These are phyloP conservation scores for Dactylellina parvicollis DNA, from an alignment of 2,329 filamentous ascomycete species.

Conservation along the genomic window DNA sequence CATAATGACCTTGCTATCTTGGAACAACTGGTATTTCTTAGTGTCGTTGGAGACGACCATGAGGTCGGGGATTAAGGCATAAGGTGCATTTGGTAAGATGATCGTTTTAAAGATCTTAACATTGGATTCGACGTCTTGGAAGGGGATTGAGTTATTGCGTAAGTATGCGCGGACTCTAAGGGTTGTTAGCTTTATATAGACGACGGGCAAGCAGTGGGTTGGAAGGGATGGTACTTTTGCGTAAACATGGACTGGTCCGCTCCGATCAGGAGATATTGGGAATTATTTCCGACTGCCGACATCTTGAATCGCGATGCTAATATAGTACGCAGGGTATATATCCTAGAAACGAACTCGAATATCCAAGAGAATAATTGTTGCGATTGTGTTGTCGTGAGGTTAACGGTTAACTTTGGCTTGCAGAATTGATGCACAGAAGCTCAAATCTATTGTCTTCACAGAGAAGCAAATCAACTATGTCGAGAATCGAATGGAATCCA, in stretches of 20 bases:
- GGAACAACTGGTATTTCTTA: conserved; percentile 30
- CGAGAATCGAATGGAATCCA: too few species aligned
- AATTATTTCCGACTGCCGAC: conserved; percentile 4
- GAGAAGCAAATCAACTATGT: too few species aligned
- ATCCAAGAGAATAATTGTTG: too few species aligned
- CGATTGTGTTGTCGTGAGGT: too few species aligned
- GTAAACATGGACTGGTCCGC: conserved; percentile 49
- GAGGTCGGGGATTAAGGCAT: conserved; percentile 38
- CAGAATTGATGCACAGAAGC: too few species aligned
- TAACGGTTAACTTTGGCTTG: too few species aligned
- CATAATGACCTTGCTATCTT: conserved; percentile 42
- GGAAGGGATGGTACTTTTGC: conserved; percentile 29
- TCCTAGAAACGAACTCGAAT: not conserved
- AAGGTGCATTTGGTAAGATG: conserved; percentile 41
- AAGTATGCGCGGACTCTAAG: conserved; percentile 40
- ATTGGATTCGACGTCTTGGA: conserved; percentile 40
- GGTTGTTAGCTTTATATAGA: conserved; percentile 10
- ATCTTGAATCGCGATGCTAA: not conserved
- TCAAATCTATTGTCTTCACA: too few species aligned
- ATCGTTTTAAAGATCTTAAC: conserved; percentile 33
- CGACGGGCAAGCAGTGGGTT: not conserved
- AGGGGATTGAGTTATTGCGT: conserved; percentile 42
- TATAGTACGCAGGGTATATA: not conserved
- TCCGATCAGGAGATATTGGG: conserved; percentile 46
- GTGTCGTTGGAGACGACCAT: conserved; percentile 34